Evolutionary conservation across 352 stramenopile genomes (phyloP).

Genomic region (Blastocystis sp.): DNA sequence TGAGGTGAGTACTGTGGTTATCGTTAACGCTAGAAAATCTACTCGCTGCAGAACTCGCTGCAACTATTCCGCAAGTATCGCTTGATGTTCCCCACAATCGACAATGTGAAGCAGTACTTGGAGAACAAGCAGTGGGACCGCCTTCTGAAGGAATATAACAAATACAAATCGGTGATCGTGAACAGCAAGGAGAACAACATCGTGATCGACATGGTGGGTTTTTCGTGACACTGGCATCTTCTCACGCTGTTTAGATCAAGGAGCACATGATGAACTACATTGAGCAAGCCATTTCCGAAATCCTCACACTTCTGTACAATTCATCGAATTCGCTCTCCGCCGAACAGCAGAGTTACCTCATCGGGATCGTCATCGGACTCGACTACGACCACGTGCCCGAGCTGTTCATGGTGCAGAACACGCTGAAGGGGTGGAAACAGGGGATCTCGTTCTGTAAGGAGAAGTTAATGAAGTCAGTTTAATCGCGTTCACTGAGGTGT

Average conservation of each 20-base stretch:
- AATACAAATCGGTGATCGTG: conserved; percentile 27
- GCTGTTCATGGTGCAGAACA: conserved; percentile 62
- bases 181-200: conserved; percentile 26
- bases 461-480: background rate
- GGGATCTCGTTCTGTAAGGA: background rate
- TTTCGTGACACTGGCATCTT: no score
- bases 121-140: conserved; percentile 60
- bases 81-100: conserved; percentile 62
- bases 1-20: background rate
- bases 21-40: conserved; percentile 27
- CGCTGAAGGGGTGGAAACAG: conserved; percentile 34
- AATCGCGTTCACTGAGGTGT: background rate
- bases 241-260: conserved; percentile 23
- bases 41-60: conserved; percentile 54
- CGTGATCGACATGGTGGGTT: conserved; percentile 40
- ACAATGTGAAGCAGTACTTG: conserved; percentile 61
- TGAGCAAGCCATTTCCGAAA: conserved; percentile 39
- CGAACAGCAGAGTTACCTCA: conserved; percentile 37
- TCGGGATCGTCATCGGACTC: conserved; percentile 47
- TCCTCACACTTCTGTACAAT: conserved; percentile 51
- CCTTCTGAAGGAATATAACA: conserved; percentile 59
- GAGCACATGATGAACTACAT: conserved; percentile 68
- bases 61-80: conserved; percentile 54
- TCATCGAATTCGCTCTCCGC: conserved; percentile 4
- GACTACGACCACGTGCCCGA: conserved; percentile 62